Conservation (phyloP, 2,329 filamentous ascomycete species). For the Pseudocercospora macadamiae region DNA sequence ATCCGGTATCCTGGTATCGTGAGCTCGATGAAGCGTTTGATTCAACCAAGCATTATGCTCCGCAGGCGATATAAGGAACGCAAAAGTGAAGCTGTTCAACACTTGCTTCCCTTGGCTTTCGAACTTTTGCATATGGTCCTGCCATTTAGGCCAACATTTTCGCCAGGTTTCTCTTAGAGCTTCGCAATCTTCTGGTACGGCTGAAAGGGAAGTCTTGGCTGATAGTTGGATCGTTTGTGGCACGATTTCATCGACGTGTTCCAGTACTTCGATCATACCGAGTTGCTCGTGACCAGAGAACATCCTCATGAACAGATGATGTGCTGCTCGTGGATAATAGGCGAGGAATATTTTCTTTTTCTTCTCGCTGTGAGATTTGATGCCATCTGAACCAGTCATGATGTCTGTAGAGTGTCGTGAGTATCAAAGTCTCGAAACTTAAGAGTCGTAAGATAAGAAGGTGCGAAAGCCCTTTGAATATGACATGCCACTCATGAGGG, state of each 20-base stretch:
- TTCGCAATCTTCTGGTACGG: background rate
- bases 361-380: too few relatives aligned
- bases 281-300: background rate
- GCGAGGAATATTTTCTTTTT: background rate
- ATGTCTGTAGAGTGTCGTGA: too few relatives aligned
- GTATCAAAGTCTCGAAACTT: too few relatives aligned
- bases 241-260: background rate
- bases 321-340: background rate
- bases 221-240: background rate
- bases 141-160: background rate
- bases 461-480: too few relatives aligned
- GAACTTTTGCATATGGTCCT: background rate
- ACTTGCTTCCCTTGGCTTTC: background rate
- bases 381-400: background rate
- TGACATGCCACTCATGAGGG: too few relatives aligned
- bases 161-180: background rate
- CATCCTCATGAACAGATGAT: conserved; percentile 5
- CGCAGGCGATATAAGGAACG: background rate
- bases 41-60: background rate
- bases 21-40: too few relatives aligned
- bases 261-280: background rate
- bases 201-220: background rate
- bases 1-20: too few relatives aligned
- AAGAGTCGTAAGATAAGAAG: too few relatives aligned
- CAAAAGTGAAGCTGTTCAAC: background rate